phyloP scores from a whole-genome alignment of 345 rosid species.

The Cardamine chenopodiifolia region DNA sequence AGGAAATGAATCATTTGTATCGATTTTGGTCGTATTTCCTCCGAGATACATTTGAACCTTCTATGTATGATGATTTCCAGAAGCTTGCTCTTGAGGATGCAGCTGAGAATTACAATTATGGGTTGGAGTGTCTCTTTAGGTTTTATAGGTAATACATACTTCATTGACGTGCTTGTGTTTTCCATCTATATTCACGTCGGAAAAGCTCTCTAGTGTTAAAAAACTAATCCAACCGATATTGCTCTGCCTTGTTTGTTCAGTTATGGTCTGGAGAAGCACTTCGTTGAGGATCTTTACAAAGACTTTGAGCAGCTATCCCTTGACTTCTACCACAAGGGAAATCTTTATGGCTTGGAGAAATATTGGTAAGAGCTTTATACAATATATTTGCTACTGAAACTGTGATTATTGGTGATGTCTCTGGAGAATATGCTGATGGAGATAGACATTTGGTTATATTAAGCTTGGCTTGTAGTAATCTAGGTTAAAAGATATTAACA shows the following conservation, averaged over 20 bases:
- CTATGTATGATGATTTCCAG: constrained; percentile 87
- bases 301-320: constrained; percentile 88
- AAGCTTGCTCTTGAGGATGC: constrained; percentile 90
- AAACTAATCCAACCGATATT: constrained; percentile 3
- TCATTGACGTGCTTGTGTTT: neutral
- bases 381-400: neutral
- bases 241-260: constrained; percentile 48
- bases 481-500: neutral
- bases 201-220: neutral
- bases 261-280: constrained; percentile 91
- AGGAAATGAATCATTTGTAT: constrained; percentile 97
- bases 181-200: neutral
- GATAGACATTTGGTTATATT: neutral
- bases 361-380: constrained; percentile 61
- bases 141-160: constrained; percentile 73
- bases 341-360: constrained; percentile 91
- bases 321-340: constrained; percentile 77
- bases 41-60: constrained; percentile 68
- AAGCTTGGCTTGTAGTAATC: neutral
- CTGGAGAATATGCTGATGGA: neutral
- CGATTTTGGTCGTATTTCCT: constrained; percentile 97
- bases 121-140: constrained; percentile 94
- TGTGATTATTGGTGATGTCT: constrained; percentile 13
- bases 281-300: constrained; percentile 68
- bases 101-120: constrained; percentile 77